Evolutionary conservation across 306 rosid genomes (phyloP).

Genomic region (Trichosanthes cucumerina): DNA sequence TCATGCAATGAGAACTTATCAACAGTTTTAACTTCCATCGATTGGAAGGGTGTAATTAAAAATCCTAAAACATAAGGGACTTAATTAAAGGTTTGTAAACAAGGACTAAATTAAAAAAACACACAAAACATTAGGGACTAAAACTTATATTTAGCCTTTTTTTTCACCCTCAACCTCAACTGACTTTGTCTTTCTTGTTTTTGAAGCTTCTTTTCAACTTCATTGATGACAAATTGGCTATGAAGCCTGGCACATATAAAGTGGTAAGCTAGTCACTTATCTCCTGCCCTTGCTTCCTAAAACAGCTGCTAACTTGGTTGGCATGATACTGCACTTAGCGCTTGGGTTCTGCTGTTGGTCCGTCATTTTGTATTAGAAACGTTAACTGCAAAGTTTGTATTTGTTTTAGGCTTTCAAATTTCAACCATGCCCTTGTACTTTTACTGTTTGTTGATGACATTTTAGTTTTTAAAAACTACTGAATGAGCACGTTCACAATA

Average conservation of each 20-base stretch:
- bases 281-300: background rate
- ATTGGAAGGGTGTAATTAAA: background rate
- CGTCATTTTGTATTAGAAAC: background rate
- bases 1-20: background rate
- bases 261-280: slow-evolving; percentile 39
- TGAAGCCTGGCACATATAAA: slow-evolving; percentile 57
- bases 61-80: background rate
- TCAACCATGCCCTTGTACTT: slow-evolving; percentile 10
- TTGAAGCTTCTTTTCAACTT: slow-evolving; percentile 61
- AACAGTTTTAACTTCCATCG: background rate
- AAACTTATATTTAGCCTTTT: background rate
- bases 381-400: background rate
- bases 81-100: no score
- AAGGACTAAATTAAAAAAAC: no score
- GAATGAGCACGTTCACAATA: background rate
- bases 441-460: background rate
- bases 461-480: background rate
- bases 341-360: background rate
- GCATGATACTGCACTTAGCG: background rate
- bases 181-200: slow-evolving; percentile 13
- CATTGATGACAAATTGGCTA: slow-evolving; percentile 35
- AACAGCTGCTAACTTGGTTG: background rate
- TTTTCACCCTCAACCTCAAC: slow-evolving; percentile 2
- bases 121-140: background rate
- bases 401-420: background rate